Conservation (phyloP, 2,329 filamentous ascomycete species). For the Penicillium sp. region DNA sequence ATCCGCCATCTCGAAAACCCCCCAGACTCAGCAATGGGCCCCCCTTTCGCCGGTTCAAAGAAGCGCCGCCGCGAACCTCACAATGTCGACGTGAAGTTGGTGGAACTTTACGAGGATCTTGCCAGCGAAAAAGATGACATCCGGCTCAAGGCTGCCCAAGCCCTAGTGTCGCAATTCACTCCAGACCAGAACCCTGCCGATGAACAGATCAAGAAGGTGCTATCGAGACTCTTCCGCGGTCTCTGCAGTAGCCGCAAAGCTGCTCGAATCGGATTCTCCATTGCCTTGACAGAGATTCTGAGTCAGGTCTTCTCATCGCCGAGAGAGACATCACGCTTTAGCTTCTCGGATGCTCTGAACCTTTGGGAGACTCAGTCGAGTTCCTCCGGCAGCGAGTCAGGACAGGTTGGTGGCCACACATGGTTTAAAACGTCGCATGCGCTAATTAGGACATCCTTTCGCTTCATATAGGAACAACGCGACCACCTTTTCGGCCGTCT, state of each 20-base stretch:
- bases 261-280: slow-evolving; percentile 81
- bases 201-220: slow-evolving; percentile 42
- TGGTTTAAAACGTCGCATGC: slow-evolving; percentile 2
- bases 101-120: slow-evolving; percentile 51
- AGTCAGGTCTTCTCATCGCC: slow-evolving; percentile 60
- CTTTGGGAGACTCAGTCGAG: slow-evolving; percentile 54
- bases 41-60: slow-evolving; percentile 28
- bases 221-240: slow-evolving; percentile 74
- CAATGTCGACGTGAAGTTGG: slow-evolving; percentile 46
- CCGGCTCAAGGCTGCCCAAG: slow-evolving; percentile 46
- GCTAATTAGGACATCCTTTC: slow-evolving; percentile 50
- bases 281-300: slow-evolving; percentile 80
- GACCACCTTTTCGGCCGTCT: slow-evolving; percentile 82
- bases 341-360: slow-evolving; percentile 47
- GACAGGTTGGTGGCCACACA: slow-evolving; percentile 46
- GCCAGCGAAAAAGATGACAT: slow-evolving; percentile 48
- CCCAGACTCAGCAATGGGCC: slow-evolving; percentile 26
- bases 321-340: slow-evolving; percentile 34
- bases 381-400: slow-evolving; percentile 51
- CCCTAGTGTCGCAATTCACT: slow-evolving; percentile 46
- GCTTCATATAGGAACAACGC: slow-evolving; percentile 70
- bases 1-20: background rate
- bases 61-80: slow-evolving; percentile 44
- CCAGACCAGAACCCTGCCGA: slow-evolving; percentile 39
- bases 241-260: slow-evolving; percentile 88